Conservation (phyloP, 495 filamentous ascomycete species). For the Penicillium antarcticum region DNA sequence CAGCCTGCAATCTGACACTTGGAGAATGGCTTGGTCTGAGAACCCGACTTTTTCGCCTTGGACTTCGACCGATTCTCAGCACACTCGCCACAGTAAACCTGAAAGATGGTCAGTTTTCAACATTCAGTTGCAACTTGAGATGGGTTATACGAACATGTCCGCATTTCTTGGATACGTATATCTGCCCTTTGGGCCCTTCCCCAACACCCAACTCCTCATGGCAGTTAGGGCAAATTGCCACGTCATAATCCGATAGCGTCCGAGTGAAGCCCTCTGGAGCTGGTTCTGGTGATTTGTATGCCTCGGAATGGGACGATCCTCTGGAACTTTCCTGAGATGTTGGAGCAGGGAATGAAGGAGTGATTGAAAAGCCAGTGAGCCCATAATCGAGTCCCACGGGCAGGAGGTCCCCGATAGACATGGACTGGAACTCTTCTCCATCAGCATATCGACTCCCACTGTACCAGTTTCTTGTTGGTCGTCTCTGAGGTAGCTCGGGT, state of each 20-base stretch:
- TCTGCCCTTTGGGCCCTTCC: constrained; percentile 57
- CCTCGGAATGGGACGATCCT: constrained; percentile 27
- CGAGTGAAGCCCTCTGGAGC: constrained; percentile 63
- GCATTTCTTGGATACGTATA: constrained; percentile 71
- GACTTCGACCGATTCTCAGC: constrained; percentile 46
- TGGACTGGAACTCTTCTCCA: too few relatives aligned
- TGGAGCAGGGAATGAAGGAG: too few relatives aligned
- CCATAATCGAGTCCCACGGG: constrained; percentile 18
- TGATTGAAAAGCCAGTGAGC: constrained; percentile 20
- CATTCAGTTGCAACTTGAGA: not conserved
- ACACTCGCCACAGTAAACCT: constrained; percentile 75
- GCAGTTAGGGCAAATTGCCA: constrained; percentile 70
- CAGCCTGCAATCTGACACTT: constrained; percentile 53
- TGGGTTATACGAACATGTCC: constrained; percentile 62
- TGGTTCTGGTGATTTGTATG: constrained; percentile 58
- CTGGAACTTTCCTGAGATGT: too few relatives aligned
- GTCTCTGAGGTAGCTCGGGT: too few relatives aligned
- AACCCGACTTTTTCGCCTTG: constrained; percentile 30
- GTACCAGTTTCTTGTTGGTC: too few relatives aligned
- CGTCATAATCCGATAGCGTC: constrained; percentile 56
- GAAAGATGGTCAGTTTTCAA: constrained; percentile 6
- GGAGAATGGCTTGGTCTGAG: constrained; percentile 38
- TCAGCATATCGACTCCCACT: too few relatives aligned
- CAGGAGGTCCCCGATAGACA: not conserved
- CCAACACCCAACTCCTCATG: constrained; percentile 63